A percentile compares a stretch with the other conserved stretches of the same genome.
Conservation (phyloP, 75 land plant genomes). For the Sequoia sempervirens region DNA sequence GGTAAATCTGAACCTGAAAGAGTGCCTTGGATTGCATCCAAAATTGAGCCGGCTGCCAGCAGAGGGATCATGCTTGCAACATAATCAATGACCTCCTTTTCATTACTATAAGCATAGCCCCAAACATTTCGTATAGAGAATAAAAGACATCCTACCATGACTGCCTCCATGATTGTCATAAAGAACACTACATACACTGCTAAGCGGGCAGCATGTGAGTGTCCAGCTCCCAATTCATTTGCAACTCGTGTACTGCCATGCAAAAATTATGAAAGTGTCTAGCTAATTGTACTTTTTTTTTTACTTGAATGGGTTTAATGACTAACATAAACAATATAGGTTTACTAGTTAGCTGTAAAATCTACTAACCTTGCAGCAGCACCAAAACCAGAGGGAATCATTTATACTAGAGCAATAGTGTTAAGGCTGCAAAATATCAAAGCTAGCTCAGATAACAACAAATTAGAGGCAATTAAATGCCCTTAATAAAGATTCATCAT, state of each 20-base stretch:
- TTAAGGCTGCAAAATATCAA: constrained; percentile 29
- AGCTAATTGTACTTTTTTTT: no score
- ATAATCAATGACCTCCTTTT: constrained; percentile 56
- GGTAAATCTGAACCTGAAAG: constrained; percentile 51
- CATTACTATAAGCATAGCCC: constrained; percentile 70
- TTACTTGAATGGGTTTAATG: background rate
- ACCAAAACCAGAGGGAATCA: constrained; percentile 56
- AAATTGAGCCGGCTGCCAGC: constrained; percentile 45
- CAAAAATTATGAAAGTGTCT: background rate
- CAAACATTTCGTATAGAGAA: constrained; percentile 44
- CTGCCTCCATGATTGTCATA: constrained; percentile 40
- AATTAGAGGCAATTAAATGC: background rate
- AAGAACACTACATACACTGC: constrained; percentile 34
- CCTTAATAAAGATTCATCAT: constrained; percentile 20
- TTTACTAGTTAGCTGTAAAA: background rate
- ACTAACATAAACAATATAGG: background rate
- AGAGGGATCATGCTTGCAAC: constrained; percentile 67
- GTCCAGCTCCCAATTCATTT: constrained; percentile 79
- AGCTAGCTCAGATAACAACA: background rate
- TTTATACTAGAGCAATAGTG: constrained; percentile 29
- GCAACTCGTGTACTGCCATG: constrained; percentile 58
- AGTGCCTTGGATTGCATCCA: constrained; percentile 79
- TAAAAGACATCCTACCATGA: constrained; percentile 22
- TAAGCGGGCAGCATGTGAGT: constrained; percentile 37
- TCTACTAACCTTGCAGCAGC: constrained; percentile 42